A percentile compares a stretch with the other conserved stretches of the same genome.
These are phyloP conservation scores for Vaccinium myrtillus DNA, from an alignment of 148 eudicot genomes.

Conservation along the genomic window DNA sequence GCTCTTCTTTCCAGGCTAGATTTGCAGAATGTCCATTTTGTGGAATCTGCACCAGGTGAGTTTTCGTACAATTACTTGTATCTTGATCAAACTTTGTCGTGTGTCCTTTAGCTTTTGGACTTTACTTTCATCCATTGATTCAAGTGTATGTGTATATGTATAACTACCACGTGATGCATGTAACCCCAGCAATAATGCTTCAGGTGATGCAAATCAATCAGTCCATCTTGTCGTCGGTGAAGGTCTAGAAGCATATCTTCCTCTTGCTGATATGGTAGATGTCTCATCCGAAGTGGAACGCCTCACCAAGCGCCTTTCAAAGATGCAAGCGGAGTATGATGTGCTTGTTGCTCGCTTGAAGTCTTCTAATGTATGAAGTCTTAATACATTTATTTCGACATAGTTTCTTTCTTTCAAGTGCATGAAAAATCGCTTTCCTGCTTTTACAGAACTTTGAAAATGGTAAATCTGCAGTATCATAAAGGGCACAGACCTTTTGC, in stretches of 20 bases:
- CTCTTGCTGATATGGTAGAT: slow-evolving; percentile 96
- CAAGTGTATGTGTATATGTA: not conserved
- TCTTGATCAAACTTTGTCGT: not conserved
- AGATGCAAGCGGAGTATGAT: slow-evolving; percentile 87
- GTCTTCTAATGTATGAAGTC: slow-evolving; percentile 62
- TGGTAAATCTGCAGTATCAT: not conserved
- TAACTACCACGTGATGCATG: not conserved
- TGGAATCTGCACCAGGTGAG: slow-evolving; percentile 72
- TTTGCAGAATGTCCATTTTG: slow-evolving; percentile 58
- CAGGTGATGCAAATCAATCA: slow-evolving; percentile 89
- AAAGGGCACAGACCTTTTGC: not conserved
- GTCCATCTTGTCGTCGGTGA: slow-evolving; percentile 95
- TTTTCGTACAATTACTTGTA: not conserved
- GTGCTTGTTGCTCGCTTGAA: slow-evolving; percentile 69
- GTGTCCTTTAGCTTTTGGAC: not conserved
- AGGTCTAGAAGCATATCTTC: slow-evolving; percentile 97
- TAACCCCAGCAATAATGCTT: slow-evolving; percentile 13
- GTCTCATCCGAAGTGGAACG: slow-evolving; percentile 86
- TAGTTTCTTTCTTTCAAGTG: not conserved
- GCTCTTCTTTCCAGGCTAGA: slow-evolving; percentile 92
- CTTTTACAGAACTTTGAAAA: not conserved
- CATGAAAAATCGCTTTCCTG: not conserved
- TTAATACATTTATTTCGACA: not conserved
- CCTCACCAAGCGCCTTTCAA: slow-evolving; percentile 74
- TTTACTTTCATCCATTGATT: not conserved